Evolutionary conservation across 805 yeast species (phyloP).

Genomic region (Candida koratica): DNA sequence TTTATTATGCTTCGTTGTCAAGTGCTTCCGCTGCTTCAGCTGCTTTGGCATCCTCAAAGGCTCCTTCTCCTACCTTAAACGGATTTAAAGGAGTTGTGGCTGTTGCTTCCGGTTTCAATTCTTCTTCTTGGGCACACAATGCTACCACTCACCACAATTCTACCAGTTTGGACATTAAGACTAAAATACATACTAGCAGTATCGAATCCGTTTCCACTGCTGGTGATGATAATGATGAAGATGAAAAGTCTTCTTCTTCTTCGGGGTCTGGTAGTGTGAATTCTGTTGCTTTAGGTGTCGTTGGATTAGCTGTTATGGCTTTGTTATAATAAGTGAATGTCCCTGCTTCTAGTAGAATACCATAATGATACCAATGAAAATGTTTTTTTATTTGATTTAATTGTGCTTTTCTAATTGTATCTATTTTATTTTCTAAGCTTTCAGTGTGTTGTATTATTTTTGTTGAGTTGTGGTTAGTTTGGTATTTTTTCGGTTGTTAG

Average conservation of each 20-base stretch:
- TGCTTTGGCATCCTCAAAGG: conserved; percentile 10
- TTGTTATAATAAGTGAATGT: conserved; percentile 13
- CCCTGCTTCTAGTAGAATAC: conserved; percentile 4
- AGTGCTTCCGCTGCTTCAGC: conserved; percentile 11
- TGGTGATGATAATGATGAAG: conserved; percentile 14
- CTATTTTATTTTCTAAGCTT: conserved; percentile 2
- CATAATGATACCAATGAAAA: conserved; percentile 10
- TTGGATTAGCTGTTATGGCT: conserved; percentile 28
- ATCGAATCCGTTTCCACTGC: conserved; percentile 15
- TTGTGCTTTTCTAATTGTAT: conserved; percentile 4
- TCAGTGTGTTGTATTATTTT: conserved; percentile 5
- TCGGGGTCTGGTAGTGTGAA: conserved; percentile 12
- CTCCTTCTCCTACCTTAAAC: conserved; percentile 13
- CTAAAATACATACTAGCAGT: conserved; percentile 5
- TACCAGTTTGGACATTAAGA: conserved; percentile 6
- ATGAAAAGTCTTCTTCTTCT: conserved; percentile 12
- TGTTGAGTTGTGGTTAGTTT: background rate
- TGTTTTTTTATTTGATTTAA: conserved; percentile 1
- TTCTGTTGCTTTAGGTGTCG: conserved; percentile 19
- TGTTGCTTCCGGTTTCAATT: conserved; percentile 20
- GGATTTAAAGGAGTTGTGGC: conserved; percentile 24
- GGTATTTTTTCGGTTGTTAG: conserved; percentile 1
- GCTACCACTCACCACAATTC: conserved; percentile 10
- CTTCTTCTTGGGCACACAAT: conserved; percentile 12
- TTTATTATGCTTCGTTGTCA: conserved; percentile 10